phyloP scores from a whole-genome alignment of 2,329 filamentous ascomycete species.

The Aspergillus sp. region DNA sequence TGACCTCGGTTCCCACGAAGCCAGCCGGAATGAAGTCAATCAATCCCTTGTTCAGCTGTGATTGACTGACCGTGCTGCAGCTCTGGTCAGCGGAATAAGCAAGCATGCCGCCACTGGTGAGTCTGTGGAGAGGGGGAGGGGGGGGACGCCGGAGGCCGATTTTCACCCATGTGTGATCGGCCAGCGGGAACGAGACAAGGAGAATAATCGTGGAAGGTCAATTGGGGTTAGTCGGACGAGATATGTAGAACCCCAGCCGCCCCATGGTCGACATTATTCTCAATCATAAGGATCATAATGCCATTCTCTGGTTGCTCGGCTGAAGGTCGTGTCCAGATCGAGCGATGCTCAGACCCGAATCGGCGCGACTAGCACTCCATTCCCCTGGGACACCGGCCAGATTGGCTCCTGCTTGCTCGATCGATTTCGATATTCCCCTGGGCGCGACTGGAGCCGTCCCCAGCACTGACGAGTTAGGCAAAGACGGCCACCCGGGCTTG shows the following conservation, averaged over 20 bases:
- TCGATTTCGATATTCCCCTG: neutral
- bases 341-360: neutral
- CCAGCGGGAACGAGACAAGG: neutral
- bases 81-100: conserved; percentile 6
- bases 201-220: neutral
- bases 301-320: neutral
- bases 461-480: neutral
- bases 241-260: neutral
- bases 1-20: neutral
- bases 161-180: neutral
- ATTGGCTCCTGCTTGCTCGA: neutral
- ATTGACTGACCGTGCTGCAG: conserved; percentile 7
- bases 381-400: neutral
- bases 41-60: neutral
- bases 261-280: neutral
- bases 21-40: conserved; percentile 1
- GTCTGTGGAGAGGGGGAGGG: conserved; percentile 2
- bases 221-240: neutral
- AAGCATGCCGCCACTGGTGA: conserved; percentile 10
- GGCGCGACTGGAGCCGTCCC: neutral
- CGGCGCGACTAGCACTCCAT: neutral
- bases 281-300: neutral
- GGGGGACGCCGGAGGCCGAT: conserved; percentile 3
- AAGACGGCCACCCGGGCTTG: neutral
- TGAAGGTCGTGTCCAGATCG: neutral